phyloP scores from a whole-genome alignment of 1,284 basidiomycete species.

The Trametes versicolor region DNA sequence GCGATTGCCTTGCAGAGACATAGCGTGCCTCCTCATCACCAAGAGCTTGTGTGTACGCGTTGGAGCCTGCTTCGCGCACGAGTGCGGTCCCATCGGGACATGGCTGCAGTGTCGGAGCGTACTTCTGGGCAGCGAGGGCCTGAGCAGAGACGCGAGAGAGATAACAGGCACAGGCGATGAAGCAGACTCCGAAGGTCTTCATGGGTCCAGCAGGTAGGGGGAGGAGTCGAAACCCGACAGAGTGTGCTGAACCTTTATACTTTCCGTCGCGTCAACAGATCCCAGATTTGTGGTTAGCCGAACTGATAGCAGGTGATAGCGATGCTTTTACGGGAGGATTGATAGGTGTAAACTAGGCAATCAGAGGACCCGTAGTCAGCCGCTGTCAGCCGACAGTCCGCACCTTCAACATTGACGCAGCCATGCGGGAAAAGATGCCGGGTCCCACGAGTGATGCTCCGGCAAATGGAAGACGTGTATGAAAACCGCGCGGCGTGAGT shows the following conservation, averaged over 20 bases:
- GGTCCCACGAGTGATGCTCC: slow-evolving; percentile 30
- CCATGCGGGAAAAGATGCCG: background rate
- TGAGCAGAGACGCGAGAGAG: slow-evolving; percentile 2
- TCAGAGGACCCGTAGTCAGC: background rate
- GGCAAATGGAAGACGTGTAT: slow-evolving; percentile 41
- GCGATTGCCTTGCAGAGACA: slow-evolving; percentile 32
- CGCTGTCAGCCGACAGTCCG: background rate
- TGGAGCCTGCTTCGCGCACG: slow-evolving; percentile 34
- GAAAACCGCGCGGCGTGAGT: slow-evolving; percentile 22
- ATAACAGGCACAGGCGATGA: background rate
- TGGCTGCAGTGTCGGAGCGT: slow-evolving; percentile 33
- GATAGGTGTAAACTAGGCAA: slow-evolving; percentile 2
- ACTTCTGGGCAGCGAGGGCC: slow-evolving; percentile 15
- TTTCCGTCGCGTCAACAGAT: background rate
- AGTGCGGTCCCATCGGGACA: slow-evolving; percentile 37
- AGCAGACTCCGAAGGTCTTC: background rate
- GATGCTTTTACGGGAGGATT: background rate
- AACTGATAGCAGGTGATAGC: background rate
- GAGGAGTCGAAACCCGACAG: background rate
- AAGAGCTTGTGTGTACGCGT: slow-evolving; percentile 36
- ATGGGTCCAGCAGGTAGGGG: background rate
- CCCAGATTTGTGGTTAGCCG: background rate
- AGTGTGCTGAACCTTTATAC: background rate
- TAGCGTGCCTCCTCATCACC: slow-evolving; percentile 40
- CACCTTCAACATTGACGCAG: background rate